Conservation (phyloP, 2,329 filamentous ascomycete species). For the Paecilomyces dactylethromorphus region DNA sequence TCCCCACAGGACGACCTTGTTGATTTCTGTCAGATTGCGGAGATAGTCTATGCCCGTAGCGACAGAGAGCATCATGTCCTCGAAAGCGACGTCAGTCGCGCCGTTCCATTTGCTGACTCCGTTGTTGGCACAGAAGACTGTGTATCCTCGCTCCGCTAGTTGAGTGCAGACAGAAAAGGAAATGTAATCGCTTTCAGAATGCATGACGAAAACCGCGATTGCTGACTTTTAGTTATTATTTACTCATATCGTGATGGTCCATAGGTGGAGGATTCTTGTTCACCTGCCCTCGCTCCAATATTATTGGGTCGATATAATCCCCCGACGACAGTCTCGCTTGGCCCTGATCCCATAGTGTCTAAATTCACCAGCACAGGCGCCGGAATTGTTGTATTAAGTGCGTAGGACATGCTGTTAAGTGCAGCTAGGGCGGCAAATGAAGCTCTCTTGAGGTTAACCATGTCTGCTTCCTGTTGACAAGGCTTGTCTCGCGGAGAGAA, state of each 20-base stretch:
- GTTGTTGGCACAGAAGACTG: conserved; percentile 11
- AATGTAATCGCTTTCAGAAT: conserved; percentile 11
- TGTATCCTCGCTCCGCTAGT: conserved; percentile 10
- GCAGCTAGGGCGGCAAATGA: background rate
- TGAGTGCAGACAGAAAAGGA: conserved; percentile 10
- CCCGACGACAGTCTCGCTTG: conserved; percentile 5
- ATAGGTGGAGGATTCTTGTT: background rate
- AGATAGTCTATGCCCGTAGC: conserved; percentile 7
- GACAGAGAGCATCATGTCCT: conserved; percentile 9
- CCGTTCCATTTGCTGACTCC: conserved; percentile 7
- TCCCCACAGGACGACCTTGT: conserved; percentile 43
- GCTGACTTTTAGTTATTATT: background rate
- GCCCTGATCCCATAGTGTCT: background rate
- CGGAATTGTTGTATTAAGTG: background rate
- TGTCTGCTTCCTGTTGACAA: background rate
- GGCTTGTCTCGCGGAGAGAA: too few relatives aligned
- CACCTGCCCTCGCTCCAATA: conserved; percentile 1
- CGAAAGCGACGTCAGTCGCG: conserved; percentile 11
- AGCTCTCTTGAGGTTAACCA: background rate
- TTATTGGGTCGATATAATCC: conserved; percentile 7
- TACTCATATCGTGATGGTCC: background rate
- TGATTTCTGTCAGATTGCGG: conserved; percentile 24
- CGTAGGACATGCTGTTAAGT: background rate
- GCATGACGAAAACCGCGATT: conserved; percentile 12
- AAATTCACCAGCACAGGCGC: background rate